Evolutionary conservation across 352 stramenopile genomes (phyloP).

Genomic region (Phytophthora chlamydospora): DNA sequence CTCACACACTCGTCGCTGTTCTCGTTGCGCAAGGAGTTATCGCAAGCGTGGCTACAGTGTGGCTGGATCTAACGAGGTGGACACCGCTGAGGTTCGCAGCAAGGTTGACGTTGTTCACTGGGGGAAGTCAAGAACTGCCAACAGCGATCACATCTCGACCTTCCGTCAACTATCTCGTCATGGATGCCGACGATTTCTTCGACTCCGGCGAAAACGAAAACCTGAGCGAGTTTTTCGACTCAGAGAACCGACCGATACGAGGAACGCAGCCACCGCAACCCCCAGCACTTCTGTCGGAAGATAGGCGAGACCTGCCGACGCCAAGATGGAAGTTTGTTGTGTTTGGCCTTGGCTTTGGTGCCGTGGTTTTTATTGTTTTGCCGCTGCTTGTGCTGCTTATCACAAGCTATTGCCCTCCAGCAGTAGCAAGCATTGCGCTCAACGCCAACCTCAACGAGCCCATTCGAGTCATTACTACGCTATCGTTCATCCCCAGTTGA

Average conservation of each 20-base stretch:
- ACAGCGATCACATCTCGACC: slow-evolving; percentile 9
- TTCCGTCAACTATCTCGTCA: slow-evolving; percentile 32
- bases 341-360: slow-evolving; percentile 6
- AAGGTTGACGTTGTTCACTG: slow-evolving; percentile 2
- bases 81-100: slow-evolving; percentile 15
- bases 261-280: slow-evolving; percentile 25
- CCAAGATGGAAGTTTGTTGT: slow-evolving; percentile 16
- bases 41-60: slow-evolving; percentile 18
- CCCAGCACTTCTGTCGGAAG: slow-evolving; percentile 25
- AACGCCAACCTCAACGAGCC: slow-evolving; percentile 52
- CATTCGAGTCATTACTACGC: slow-evolving; percentile 30
- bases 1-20: slow-evolving; percentile 2
- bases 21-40: slow-evolving; percentile 21
- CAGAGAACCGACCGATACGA: slow-evolving; percentile 24
- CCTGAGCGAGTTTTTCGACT: slow-evolving; percentile 34
- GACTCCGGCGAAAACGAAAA: slow-evolving; percentile 15
- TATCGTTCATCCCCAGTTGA: slow-evolving; percentile 20
- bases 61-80: slow-evolving; percentile 39
- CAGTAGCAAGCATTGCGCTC: slow-evolving; percentile 41
- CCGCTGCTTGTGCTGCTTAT: slow-evolving; percentile 29
- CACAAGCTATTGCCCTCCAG: slow-evolving; percentile 25
- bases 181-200: slow-evolving; percentile 27
- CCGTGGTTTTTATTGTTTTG: slow-evolving; percentile 14
- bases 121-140: neutral
- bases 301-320: slow-evolving; percentile 16